These are phyloP conservation scores for Pascua guehoae DNA, from an alignment of 1,284 basidiomycete genomes.

Conservation along the genomic window DNA sequence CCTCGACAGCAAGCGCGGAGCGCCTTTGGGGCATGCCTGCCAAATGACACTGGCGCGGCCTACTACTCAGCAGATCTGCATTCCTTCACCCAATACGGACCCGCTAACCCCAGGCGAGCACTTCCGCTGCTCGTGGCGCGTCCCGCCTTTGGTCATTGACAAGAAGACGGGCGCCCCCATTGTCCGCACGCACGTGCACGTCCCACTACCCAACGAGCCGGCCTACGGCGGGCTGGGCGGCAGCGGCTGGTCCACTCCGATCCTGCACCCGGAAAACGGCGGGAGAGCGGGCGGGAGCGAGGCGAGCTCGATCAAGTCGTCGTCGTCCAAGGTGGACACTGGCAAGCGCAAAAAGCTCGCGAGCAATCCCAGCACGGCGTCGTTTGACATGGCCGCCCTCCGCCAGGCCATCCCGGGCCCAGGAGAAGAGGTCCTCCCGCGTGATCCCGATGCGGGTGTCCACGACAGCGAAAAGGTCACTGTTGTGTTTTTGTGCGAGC, in stretches of 20 bases:
- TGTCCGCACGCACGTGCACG: slow-evolving; percentile 48
- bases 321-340: slow-evolving; percentile 16
- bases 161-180: slow-evolving; percentile 47
- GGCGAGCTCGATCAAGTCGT: slow-evolving; percentile 34
- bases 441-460: slow-evolving; percentile 47
- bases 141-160: slow-evolving; percentile 45
- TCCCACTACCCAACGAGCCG: slow-evolving; percentile 42
- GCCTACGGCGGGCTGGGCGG: slow-evolving; percentile 44
- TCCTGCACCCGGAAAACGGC: slow-evolving; percentile 40
- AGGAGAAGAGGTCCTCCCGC: slow-evolving; percentile 43
- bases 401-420: slow-evolving; percentile 37
- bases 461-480: slow-evolving; percentile 56
- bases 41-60: too few relatives aligned
- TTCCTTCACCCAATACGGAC: too few relatives aligned
- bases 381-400: slow-evolving; percentile 16
- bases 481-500: slow-evolving; percentile 71
- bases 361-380: slow-evolving; percentile 6
- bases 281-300: slow-evolving; percentile 24
- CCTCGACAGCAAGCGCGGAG: too few relatives aligned
- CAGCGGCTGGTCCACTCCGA: slow-evolving; percentile 44
- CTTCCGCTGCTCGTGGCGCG: slow-evolving; percentile 72
- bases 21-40: too few relatives aligned
- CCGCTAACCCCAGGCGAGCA: slow-evolving; percentile 58
- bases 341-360: slow-evolving; percentile 3
- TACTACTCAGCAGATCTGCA: too few relatives aligned